Conservation (phyloP, 2,329 filamentous ascomycete genomes). For the Diaporthe vaccinii region DNA sequence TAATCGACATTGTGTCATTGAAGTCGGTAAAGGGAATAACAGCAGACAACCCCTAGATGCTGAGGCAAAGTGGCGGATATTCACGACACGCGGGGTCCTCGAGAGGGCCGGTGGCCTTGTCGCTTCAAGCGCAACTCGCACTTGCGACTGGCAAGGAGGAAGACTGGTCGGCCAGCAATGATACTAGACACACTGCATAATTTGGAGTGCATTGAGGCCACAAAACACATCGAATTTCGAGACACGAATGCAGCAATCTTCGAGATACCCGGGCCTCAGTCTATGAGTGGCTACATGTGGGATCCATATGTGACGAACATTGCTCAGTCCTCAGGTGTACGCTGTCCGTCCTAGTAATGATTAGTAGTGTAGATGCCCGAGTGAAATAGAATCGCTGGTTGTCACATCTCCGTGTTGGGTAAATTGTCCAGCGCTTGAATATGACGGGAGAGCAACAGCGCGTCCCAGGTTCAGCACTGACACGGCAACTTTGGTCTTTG, state of each 20-base stretch:
- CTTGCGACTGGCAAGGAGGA: background rate
- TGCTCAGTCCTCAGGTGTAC: background rate
- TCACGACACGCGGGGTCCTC: background rate
- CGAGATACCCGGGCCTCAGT: background rate
- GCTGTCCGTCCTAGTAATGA: background rate
- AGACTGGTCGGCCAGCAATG: conserved; percentile 16
- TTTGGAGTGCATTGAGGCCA: background rate
- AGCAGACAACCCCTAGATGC: background rate
- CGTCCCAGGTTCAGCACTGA: background rate
- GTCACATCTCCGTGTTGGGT: too few species aligned
- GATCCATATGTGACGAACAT: background rate
- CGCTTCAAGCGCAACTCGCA: background rate
- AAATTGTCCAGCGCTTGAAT: background rate
- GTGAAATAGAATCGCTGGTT: background rate
- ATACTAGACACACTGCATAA: conserved; percentile 32
- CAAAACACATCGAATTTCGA: background rate
- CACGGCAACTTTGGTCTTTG: background rate
- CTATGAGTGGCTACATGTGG: background rate
- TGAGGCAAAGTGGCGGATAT: background rate
- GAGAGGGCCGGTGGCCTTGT: background rate
- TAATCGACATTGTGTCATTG: background rate
- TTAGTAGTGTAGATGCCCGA: too few species aligned
- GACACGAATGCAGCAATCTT: background rate
- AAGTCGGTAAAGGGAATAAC: background rate
- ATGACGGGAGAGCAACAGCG: background rate